phyloP scores from a whole-genome alignment of 768 basidiomycete species.

The Mrakia gelida region DNA sequence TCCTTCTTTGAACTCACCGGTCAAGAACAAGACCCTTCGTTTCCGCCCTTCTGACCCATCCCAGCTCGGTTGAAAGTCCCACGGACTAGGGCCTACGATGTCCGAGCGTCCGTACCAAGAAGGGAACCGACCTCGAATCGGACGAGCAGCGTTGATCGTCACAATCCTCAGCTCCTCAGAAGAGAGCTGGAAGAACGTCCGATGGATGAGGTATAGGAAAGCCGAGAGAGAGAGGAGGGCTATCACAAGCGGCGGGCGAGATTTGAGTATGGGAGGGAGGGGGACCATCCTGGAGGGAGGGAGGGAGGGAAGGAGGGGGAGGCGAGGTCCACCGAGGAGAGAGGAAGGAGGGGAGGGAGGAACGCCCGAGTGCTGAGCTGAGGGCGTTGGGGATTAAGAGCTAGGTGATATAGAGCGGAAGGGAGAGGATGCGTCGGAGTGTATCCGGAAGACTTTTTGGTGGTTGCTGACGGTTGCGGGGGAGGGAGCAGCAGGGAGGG shows the following conservation, averaged over 20 bases:
- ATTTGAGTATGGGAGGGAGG: not conserved
- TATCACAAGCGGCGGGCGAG: not conserved
- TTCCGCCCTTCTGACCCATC: constrained; percentile 14
- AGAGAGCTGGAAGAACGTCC: not conserved
- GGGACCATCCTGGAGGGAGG: not conserved
- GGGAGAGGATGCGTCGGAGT: too few species aligned
- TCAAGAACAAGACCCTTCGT: constrained; percentile 28
- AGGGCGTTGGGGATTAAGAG: too few species aligned
- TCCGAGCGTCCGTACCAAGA: constrained; percentile 30
- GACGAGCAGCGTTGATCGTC: not conserved
- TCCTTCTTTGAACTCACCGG: constrained; percentile 10
- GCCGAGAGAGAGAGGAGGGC: not conserved
- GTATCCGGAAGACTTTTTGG: too few species aligned
- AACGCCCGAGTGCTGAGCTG: too few species aligned
- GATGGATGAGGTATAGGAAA: not conserved
- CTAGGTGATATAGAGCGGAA: too few species aligned
- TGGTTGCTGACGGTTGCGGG: too few species aligned
- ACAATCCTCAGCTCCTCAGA: not conserved
- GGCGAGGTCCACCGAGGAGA: not conserved
- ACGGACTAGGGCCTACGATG: constrained; percentile 25
- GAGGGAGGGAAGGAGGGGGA: not conserved
- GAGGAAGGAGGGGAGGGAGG: too few species aligned
- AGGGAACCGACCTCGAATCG: constrained; percentile 29
- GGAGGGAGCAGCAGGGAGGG: too few species aligned
- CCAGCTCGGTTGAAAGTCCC: constrained; percentile 16